A percentile compares a stretch with the other conserved stretches of the same genome.
These are phyloP conservation scores for Cadophora luteo-olivacea DNA, from an alignment of 2,329 filamentous ascomycete genomes.

Conservation along the genomic window DNA sequence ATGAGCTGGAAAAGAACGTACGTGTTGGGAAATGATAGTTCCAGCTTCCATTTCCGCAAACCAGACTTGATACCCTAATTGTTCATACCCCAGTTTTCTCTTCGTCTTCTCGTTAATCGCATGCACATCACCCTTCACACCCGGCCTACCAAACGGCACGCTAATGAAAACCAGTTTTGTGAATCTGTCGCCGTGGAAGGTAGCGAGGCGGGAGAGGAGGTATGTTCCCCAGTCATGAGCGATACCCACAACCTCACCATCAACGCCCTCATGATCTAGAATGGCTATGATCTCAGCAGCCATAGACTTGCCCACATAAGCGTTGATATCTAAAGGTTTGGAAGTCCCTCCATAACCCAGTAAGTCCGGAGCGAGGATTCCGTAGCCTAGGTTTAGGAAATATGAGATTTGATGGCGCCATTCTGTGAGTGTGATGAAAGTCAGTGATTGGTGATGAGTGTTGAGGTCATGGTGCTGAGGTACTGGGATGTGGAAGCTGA, in stretches of 20 bases:
- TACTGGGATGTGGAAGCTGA: too few relatives aligned
- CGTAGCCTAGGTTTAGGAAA: conserved; percentile 46
- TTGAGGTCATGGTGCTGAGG: too few relatives aligned
- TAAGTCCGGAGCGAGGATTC: conserved; percentile 52
- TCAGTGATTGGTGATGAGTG: neutral
- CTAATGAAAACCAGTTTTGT: conserved; percentile 32
- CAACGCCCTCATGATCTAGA: conserved; percentile 40
- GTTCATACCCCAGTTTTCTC: conserved; percentile 29
- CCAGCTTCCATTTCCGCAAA: conserved; percentile 27
- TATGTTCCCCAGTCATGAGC: conserved; percentile 40
- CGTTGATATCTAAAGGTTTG: conserved; percentile 40
- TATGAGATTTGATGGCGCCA: conserved; percentile 44
- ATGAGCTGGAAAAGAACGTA: conserved; percentile 16
- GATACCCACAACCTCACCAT: conserved; percentile 28
- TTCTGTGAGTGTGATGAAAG: conserved; percentile 40
- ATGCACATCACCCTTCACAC: conserved; percentile 20
- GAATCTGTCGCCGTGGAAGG: conserved; percentile 27
- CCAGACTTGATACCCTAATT: conserved; percentile 34
- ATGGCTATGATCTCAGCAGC: conserved; percentile 45
- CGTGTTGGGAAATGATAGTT: conserved; percentile 25
- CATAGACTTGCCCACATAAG: conserved; percentile 43
- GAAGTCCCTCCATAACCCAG: conserved; percentile 48
- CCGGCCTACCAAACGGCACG: conserved; percentile 28
- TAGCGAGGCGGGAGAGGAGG: conserved; percentile 28
- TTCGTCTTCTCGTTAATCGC: conserved; percentile 28